A percentile compares a stretch with the other conserved stretches of the same genome.
Evolutionary conservation across 2,329 filamentous ascomycete genomes (phyloP).

Genomic region (Cercospora sp.): DNA sequence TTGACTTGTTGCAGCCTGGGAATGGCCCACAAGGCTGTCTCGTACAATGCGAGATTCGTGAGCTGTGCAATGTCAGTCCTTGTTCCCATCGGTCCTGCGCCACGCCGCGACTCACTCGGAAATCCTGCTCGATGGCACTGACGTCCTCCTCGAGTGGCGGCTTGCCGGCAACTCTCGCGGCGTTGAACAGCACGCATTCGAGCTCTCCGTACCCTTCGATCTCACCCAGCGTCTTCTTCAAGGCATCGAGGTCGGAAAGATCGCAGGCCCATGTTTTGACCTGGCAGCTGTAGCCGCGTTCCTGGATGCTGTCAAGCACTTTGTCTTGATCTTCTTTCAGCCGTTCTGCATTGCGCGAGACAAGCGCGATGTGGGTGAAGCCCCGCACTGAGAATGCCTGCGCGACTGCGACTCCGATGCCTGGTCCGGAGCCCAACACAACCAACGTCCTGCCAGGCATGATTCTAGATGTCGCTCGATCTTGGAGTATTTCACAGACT

Average conservation of each 20-base stretch:
- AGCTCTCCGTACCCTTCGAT: slow-evolving; percentile 47
- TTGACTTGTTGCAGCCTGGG: slow-evolving; percentile 44
- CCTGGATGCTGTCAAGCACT: slow-evolving; percentile 37
- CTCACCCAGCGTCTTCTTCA: slow-evolving; percentile 44
- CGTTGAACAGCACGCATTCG: slow-evolving; percentile 56
- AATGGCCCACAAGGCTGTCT: slow-evolving; percentile 50
- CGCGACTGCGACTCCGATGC: slow-evolving; percentile 49
- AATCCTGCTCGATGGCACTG: slow-evolving; percentile 52
- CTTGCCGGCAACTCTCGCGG: slow-evolving; percentile 50
- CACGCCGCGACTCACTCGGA: slow-evolving; percentile 44
- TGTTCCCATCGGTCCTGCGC: not conserved
- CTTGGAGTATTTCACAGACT: slow-evolving; percentile 6
- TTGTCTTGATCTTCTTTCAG: slow-evolving; percentile 40
- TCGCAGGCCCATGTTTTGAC: slow-evolving; percentile 51
- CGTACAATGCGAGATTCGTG: slow-evolving; percentile 52
- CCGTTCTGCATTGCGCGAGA: slow-evolving; percentile 47
- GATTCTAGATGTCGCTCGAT: not conserved
- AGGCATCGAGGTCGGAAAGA: slow-evolving; percentile 43
- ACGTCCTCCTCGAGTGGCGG: slow-evolving; percentile 46
- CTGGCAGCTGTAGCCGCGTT: slow-evolving; percentile 37
- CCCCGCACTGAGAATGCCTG: slow-evolving; percentile 46
- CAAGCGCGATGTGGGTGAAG: slow-evolving; percentile 51
- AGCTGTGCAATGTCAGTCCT: slow-evolving; percentile 38
- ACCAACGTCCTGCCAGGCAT: slow-evolving; percentile 37
- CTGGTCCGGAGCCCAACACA: slow-evolving; percentile 52